A percentile compares a stretch with the other conserved stretches of the same genome.
These are phyloP conservation scores for Tetracladium marchalianum DNA, from an alignment of 495 filamentous ascomycete species.

Conservation along the genomic window DNA sequence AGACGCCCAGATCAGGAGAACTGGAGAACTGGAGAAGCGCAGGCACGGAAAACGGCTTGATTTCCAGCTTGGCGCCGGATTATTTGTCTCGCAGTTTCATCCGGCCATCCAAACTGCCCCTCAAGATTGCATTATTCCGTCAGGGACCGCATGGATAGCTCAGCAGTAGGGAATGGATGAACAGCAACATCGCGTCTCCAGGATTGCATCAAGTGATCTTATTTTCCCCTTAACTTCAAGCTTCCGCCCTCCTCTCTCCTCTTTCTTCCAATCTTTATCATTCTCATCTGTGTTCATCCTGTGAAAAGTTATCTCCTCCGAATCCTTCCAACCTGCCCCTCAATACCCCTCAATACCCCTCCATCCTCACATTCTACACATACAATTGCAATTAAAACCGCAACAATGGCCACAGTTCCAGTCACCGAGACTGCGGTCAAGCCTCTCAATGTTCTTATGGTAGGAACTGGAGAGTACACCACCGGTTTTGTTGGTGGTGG, in stretches of 20 bases:
- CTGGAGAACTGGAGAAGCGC: too few relatives aligned
- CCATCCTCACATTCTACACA: too few relatives aligned
- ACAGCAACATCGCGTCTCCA: neutral
- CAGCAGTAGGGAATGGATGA: neutral
- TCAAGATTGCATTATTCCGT: constrained; percentile 23
- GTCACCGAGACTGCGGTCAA: constrained; percentile 13
- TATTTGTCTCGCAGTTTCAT: constrained; percentile 6
- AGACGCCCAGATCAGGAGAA: too few relatives aligned
- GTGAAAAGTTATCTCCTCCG: too few relatives aligned
- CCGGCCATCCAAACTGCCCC: constrained; percentile 22
- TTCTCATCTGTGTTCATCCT: neutral
- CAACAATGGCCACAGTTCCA: constrained; percentile 13
- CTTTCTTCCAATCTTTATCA: neutral
- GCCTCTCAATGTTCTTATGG: constrained; percentile 87
- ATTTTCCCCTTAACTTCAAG: too few relatives aligned
- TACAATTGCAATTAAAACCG: neutral
- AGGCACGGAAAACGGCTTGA: too few relatives aligned
- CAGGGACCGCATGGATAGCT: constrained; percentile 15
- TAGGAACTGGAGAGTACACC: constrained; percentile 93
- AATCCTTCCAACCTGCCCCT: too few relatives aligned
- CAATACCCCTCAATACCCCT: too few relatives aligned
- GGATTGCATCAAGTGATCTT: neutral
- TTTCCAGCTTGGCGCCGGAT: constrained; percentile 7
- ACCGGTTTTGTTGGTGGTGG: constrained; percentile 78
- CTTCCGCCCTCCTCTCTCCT: neutral